These are phyloP conservation scores for Puya raimondii DNA, from an alignment of 176 grass and related monocot genomes.

Conservation along the genomic window DNA sequence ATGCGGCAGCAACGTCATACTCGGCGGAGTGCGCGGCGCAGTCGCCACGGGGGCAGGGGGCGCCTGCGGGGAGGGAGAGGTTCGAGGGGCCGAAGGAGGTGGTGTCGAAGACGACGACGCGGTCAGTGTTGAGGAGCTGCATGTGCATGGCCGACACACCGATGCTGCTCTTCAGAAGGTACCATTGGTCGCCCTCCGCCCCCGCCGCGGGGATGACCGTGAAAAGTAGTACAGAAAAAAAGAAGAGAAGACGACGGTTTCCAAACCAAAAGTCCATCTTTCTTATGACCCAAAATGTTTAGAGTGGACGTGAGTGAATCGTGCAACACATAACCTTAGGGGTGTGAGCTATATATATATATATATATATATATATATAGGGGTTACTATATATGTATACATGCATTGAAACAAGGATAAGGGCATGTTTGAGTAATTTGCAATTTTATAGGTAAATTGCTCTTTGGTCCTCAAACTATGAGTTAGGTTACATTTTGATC, in stretches of 20 bases:
- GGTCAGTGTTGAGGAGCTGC: constrained; percentile 79
- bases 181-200: constrained; percentile 38
- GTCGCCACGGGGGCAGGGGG: constrained; percentile 50
- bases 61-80: constrained; percentile 49
- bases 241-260: not conserved
- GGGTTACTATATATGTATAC: too few species aligned
- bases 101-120: constrained; percentile 66
- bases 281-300: too few species aligned
- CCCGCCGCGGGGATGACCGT: not conserved
- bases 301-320: too few species aligned
- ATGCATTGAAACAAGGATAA: too few species aligned
- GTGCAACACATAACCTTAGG: too few species aligned
- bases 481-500: too few species aligned
- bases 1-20: constrained; percentile 40
- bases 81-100: constrained; percentile 70
- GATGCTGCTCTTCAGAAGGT: constrained; percentile 57
- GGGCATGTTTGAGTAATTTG: too few species aligned
- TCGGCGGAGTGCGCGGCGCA: constrained; percentile 73
- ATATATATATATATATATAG: too few species aligned
- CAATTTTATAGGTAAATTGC: too few species aligned
- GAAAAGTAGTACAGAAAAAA: not conserved
- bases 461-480: too few species aligned
- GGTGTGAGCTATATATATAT: too few species aligned
- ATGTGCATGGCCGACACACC: constrained; percentile 93
- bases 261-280: too few species aligned